These are phyloP conservation scores for Laetiporus sulphureus DNA, from an alignment of 1,284 basidiomycete species.

Conservation along the genomic window DNA sequence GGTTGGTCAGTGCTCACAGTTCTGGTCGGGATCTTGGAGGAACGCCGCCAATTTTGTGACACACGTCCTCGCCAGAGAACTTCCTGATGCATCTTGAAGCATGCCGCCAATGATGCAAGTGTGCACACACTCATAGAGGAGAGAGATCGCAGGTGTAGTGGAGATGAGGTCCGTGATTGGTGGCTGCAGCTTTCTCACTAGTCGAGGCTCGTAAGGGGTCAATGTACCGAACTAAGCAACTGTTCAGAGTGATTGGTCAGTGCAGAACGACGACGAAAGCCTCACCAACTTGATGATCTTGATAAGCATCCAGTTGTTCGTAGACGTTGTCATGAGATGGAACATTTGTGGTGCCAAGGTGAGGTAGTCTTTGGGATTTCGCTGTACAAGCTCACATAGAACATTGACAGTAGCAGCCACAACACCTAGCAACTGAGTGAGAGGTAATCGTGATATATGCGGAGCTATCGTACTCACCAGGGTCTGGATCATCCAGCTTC, in stretches of 20 bases:
- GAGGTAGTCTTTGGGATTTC: conserved; percentile 75
- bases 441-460: neutral
- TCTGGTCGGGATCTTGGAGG: conserved; percentile 91
- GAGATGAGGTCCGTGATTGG: conserved; percentile 94
- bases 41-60: conserved; percentile 93
- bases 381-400: conserved; percentile 86
- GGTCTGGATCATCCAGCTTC: conserved; percentile 81
- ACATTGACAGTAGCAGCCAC: conserved; percentile 92
- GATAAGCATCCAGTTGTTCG: conserved; percentile 99
- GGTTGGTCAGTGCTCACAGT: conserved; percentile 47
- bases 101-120: conserved; percentile 98
- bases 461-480: conserved; percentile 38
- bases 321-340: conserved; percentile 88
- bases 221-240: conserved; percentile 76
- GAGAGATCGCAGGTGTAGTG: conserved; percentile 91
- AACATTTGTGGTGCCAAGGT: conserved; percentile 90
- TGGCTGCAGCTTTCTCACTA: conserved; percentile 90
- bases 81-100: conserved; percentile 78
- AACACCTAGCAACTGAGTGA: conserved; percentile 52
- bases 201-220: conserved; percentile 86
- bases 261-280: conserved; percentile 9
- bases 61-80: conserved; percentile 81
- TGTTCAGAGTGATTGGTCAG: conserved; percentile 5
- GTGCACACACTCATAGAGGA: conserved; percentile 97
- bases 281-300: conserved; percentile 94